phyloP scores from a whole-genome alignment of 306 rosid genomes.

The Quercus ilex region DNA sequence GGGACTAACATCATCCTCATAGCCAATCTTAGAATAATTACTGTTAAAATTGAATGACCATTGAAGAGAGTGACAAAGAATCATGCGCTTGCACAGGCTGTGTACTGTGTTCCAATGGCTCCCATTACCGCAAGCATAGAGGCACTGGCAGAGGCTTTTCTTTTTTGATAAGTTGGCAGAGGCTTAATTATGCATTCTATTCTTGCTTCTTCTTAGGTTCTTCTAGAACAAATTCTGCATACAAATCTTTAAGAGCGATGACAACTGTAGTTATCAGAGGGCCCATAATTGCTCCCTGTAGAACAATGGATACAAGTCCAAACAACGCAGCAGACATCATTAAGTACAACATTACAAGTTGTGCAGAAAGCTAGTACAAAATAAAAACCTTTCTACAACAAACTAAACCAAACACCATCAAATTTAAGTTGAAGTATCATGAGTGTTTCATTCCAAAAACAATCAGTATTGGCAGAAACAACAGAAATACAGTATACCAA shows the following conservation, averaged over 20 bases:
- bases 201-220: conserved; percentile 42
- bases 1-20: background rate
- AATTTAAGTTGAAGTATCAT: background rate
- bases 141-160: conserved; percentile 16
- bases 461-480: background rate
- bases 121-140: conserved; percentile 16
- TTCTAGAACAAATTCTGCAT: conserved; percentile 80
- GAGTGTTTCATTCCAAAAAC: background rate
- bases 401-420: background rate
- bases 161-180: background rate
- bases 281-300: conserved; percentile 98
- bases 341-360: background rate
- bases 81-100: conserved; percentile 29
- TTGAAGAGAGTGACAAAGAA: conserved; percentile 23
- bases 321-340: background rate
- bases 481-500: background rate
- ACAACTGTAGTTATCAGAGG: conserved; percentile 92
- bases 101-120: background rate
- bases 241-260: conserved; percentile 86
- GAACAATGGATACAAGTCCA: background rate
- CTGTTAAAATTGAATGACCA: background rate
- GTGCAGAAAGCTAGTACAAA: background rate
- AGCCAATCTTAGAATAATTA: background rate
- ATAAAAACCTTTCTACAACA: background rate
- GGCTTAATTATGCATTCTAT: conserved; percentile 36